Evolutionary conservation across 495 filamentous ascomycete genomes (phyloP), one percentile per base, ranked within the genome.

Genomic region (Pyrenula massariospora): DNA sequence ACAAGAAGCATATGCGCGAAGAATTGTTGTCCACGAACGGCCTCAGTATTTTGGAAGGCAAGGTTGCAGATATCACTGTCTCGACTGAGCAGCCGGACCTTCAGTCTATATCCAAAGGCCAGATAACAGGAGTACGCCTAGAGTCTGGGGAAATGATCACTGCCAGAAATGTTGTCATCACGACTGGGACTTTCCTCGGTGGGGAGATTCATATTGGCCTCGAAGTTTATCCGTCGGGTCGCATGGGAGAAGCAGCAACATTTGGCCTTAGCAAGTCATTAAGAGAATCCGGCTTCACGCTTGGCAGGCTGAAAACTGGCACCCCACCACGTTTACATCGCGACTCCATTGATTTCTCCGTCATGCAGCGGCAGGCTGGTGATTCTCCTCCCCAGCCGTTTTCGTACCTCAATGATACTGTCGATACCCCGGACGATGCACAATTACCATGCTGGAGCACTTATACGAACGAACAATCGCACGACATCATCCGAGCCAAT

Each of bases 181-280:
- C 93, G 0, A 97, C 93, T 0, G 93, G 93, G 0, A 98, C 93
- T 0, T 98, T 98, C 63, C 72, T 98, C 8, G 88, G 94, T 53
- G 93, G 93, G 22, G 94, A 97, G 68, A 98, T 98, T 56, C 93
- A 98, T 64, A 91, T 98, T 57, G 93, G 93, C 3, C 68, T 98
- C 2, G 81, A 94, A 48, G 79, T 75, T 0, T 93, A 77, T 60
- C 94, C 94, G 0, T 86, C 93, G 0, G 93, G 93, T 0, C 82
- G 93, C 1, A 92, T 98, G 74, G 93, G 93, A 3, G 93, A 98
- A 71, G 88, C 88, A 25, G 91, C 93, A 0, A 96, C 93, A 1
- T 90, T 90, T 60, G 92, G 94, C 0, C 77, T 98, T 47, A 95
- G 90, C 74, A 95, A 92, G 65, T 95, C 90, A 12, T 77, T 98